Evolutionary conservation across 768 basidiomycete genomes (phyloP).

Genomic region (Kockovaella imperatae): DNA sequence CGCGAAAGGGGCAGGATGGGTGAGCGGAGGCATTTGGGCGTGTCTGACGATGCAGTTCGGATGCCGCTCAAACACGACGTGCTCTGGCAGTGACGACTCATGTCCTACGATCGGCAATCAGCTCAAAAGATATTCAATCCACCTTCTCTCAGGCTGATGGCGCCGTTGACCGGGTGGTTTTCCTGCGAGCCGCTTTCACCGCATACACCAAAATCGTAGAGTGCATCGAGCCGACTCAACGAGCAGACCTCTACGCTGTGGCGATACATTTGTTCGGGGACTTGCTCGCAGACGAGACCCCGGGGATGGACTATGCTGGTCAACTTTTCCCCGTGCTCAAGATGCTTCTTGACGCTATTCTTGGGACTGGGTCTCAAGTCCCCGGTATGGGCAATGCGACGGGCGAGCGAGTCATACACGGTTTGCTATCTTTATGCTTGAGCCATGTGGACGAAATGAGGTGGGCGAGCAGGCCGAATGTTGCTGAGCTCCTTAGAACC

Average conservation of each 20-base stretch:
- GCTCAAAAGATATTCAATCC: conserved; percentile 42
- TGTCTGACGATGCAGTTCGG: background rate
- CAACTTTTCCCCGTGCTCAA: conserved; percentile 76
- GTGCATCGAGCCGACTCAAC: conserved; percentile 52
- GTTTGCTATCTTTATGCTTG: conserved; percentile 75
- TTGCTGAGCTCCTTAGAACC: conserved; percentile 52
- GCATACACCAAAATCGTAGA: conserved; percentile 58
- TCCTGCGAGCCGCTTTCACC: conserved; percentile 59
- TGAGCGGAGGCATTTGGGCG: background rate
- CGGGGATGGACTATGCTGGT: conserved; percentile 68
- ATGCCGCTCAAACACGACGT: conserved; percentile 33
- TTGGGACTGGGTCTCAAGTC: conserved; percentile 39
- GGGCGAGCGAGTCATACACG: conserved; percentile 52
- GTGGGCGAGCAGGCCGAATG: conserved; percentile 48
- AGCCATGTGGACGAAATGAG: conserved; percentile 86
- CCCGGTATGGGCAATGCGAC: conserved; percentile 34
- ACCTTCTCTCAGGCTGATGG: conserved; percentile 49
- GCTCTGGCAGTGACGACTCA: conserved; percentile 61
- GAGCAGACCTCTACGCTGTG: conserved; percentile 71
- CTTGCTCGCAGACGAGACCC: conserved; percentile 75
- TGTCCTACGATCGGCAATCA: conserved; percentile 63
- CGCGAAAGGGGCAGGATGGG: conserved; percentile 16
- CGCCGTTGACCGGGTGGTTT: conserved; percentile 54
- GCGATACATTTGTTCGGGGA: conserved; percentile 74
- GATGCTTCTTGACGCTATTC: conserved; percentile 54